Percentiles rank a stretch among this genome's conserved stretches.
phyloP scores from a whole-genome alignment of 192 early-diverging fungal species.

The Gaertneriomyces semiglobifer region DNA sequence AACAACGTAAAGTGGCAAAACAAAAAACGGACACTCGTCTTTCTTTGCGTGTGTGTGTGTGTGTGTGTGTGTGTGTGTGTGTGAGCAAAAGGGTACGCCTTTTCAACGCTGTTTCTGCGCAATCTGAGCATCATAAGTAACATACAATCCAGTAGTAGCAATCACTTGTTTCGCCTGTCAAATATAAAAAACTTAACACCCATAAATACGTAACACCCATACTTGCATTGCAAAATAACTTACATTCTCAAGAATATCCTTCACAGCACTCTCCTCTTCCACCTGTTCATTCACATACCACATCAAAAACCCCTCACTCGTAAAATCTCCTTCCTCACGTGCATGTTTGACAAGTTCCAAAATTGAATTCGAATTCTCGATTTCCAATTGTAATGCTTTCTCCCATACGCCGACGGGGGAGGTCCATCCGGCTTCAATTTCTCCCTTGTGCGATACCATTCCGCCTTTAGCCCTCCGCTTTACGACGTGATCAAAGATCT shows the following conservation, averaged over 20 bases:
- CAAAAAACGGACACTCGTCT: too few species aligned
- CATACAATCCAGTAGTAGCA: conserved; percentile 38
- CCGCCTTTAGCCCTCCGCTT: conserved; percentile 43
- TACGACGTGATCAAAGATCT: conserved; percentile 42
- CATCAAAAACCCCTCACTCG: conserved; percentile 34
- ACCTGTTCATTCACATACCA: conserved; percentile 41
- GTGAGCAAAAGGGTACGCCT: neutral
- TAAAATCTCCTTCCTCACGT: conserved; percentile 36
- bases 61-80: too few species aligned
- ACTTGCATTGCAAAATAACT: neutral
- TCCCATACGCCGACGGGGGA: neutral
- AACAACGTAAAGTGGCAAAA: too few species aligned
- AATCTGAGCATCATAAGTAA: conserved; percentile 36
- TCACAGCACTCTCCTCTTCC: conserved; percentile 39
- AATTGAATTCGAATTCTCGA: conserved; percentile 29
- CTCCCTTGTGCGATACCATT: conserved; percentile 15
- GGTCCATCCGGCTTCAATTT: neutral
- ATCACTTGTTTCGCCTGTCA: conserved; percentile 18
- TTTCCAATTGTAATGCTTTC: conserved; percentile 31
- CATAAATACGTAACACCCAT: neutral
- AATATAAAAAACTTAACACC: neutral
- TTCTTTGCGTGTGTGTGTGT: too few species aligned
- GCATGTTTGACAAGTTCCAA: conserved; percentile 28
- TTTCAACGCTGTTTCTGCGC: conserved; percentile 30
- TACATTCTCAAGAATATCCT: conserved; percentile 38